Evolutionary conservation across 2,329 filamentous ascomycete species (phyloP).

Genomic region (Malbranchea zuffiana): DNA sequence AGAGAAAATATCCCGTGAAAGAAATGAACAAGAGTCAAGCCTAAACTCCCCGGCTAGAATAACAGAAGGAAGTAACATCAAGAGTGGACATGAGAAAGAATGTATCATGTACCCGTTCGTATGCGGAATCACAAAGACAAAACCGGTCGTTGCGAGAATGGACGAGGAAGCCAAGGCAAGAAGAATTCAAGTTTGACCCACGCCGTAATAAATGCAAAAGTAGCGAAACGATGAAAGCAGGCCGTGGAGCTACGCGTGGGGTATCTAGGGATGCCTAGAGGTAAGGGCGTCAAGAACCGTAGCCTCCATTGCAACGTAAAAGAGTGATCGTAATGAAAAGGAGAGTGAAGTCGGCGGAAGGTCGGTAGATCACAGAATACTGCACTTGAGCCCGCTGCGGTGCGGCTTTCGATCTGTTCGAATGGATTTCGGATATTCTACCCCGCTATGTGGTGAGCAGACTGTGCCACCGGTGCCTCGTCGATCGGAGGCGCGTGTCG

Average conservation of each 20-base stretch:
- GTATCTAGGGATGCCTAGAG: neutral
- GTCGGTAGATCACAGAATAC: slow-evolving; percentile 26
- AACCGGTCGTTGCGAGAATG: slow-evolving; percentile 6
- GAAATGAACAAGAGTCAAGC: no score
- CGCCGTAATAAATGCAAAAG: slow-evolving; percentile 10
- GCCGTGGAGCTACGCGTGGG: neutral
- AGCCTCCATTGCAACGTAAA: neutral
- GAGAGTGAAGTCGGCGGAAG: neutral
- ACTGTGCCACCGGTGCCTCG: slow-evolving; percentile 26
- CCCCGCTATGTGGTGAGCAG: slow-evolving; percentile 19
- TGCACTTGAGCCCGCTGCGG: slow-evolving; percentile 28
- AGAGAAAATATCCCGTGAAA: neutral
- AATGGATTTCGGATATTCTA: slow-evolving; percentile 31
- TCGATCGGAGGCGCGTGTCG: slow-evolving; percentile 26
- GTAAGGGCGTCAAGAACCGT: neutral
- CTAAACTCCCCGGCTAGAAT: no score
- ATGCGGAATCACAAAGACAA: slow-evolving; percentile 6
- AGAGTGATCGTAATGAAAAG: neutral
- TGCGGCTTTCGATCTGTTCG: slow-evolving; percentile 30
- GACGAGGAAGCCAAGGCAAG: neutral
- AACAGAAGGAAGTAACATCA: neutral
- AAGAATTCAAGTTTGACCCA: slow-evolving; percentile 2
- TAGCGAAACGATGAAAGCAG: slow-evolving; percentile 5
- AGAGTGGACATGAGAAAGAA: neutral
- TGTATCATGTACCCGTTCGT: slow-evolving; percentile 10